Percentiles rank a stretch among this genome's conserved stretches.
These are phyloP conservation scores for Termitomyces sp. DNA, from an alignment of 768 basidiomycete genomes.

Conservation along the genomic window DNA sequence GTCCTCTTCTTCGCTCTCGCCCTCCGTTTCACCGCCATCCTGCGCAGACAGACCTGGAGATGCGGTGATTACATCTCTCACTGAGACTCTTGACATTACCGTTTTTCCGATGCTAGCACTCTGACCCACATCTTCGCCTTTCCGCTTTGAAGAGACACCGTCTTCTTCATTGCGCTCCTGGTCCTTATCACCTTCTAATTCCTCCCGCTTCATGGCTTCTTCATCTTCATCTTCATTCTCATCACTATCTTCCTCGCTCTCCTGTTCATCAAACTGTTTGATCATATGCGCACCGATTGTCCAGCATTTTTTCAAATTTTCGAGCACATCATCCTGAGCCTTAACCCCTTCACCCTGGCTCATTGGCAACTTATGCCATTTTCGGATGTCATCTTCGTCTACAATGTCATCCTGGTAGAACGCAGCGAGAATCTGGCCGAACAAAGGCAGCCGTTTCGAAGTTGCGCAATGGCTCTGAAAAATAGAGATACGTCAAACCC, in stretches of 20 bases:
- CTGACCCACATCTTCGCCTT: not conserved
- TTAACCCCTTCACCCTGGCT: slow-evolving; percentile 48
- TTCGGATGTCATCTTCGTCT: slow-evolving; percentile 84
- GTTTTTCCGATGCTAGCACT: not conserved
- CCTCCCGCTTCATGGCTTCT: not conserved
- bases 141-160: not conserved
- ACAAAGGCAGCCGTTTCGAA: slow-evolving; percentile 62
- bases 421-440: slow-evolving; percentile 79
- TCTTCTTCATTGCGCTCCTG: not conserved
- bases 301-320: slow-evolving; percentile 67
- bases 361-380: slow-evolving; percentile 64
- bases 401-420: slow-evolving; percentile 92
- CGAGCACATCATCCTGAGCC: slow-evolving; percentile 28
- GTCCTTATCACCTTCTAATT: not conserved
- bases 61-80: not conserved
- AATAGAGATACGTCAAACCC: not conserved
- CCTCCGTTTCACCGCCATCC: slow-evolving; percentile 5
- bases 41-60: not conserved
- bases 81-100: not conserved
- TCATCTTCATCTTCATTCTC: slow-evolving; percentile 1
- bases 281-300: slow-evolving; percentile 68
- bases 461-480: slow-evolving; percentile 57
- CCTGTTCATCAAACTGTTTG: slow-evolving; percentile 73
- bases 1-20: not conserved
- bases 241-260: slow-evolving; percentile 19